phyloP scores from a whole-genome alignment of 2,329 filamentous ascomycete species.

The Huntiella savannae region DNA sequence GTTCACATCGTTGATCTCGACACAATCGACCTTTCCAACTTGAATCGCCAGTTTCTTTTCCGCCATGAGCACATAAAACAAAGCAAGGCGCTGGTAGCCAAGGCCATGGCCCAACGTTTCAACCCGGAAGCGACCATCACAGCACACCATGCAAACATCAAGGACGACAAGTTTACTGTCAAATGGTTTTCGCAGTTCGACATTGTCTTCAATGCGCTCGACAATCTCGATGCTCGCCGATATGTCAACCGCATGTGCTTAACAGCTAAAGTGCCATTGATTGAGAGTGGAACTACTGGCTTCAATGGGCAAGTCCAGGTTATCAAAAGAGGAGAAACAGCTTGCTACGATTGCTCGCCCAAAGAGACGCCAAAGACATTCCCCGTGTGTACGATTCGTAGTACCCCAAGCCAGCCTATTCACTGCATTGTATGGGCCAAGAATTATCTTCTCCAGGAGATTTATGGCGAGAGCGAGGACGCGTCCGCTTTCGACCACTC shows the following conservation, averaged over 20 bases:
- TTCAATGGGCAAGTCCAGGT: slow-evolving; percentile 97
- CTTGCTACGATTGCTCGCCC: slow-evolving; percentile 86
- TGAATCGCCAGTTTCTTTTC: slow-evolving; percentile 96
- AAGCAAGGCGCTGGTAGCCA: slow-evolving; percentile 83
- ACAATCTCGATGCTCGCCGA: slow-evolving; percentile 81
- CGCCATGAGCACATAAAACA: slow-evolving; percentile 96
- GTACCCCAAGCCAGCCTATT: slow-evolving; percentile 87
- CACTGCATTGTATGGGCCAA: slow-evolving; percentile 99
- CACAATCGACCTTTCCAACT: slow-evolving; percentile 92
- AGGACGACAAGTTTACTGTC: slow-evolving; percentile 68
- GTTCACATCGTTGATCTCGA: slow-evolving; percentile 93
- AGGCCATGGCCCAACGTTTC: slow-evolving; percentile 76
- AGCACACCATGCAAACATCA: slow-evolving; percentile 88
- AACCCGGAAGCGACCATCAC: slow-evolving; percentile 75
- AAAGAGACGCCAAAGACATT: slow-evolving; percentile 87
- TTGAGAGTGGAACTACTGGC: slow-evolving; percentile 92
- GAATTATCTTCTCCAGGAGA: slow-evolving; percentile 85
- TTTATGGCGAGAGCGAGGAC: slow-evolving; percentile 84
- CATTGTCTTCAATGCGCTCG: slow-evolving; percentile 88
- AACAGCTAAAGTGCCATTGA: slow-evolving; percentile 70
- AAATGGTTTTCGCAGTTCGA: slow-evolving; percentile 72
- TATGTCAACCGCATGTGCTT: slow-evolving; percentile 98
- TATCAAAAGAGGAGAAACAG: slow-evolving; percentile 78
- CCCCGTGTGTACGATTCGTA: slow-evolving; percentile 91
- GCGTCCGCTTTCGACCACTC: slow-evolving; percentile 64